Base-by-base conservation (phyloP, 345 rosid species). In the Citropsis articulata region DNA sequence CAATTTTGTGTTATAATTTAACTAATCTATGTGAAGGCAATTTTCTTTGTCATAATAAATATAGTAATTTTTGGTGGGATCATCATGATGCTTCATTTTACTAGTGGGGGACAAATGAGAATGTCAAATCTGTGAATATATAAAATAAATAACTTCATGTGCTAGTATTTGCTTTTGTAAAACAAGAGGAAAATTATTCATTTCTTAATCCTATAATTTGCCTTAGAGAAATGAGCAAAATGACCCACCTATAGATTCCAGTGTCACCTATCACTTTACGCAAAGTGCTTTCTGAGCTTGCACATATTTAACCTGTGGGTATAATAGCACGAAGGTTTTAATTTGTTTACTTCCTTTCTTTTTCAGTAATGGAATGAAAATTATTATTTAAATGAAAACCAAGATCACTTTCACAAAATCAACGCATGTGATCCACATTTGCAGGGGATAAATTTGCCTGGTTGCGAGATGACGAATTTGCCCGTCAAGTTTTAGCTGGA, bases 401-500 rank as follows among this genome's bases (percentile, higher is more conserved):
- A 28, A 61, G 53, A 30, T 22, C 48, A 19, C n/a, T 13, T 61
- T 21, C 45, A 71, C 22, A 48, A 61, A 50, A 42, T 57, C 19
- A 42, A 42, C 48, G 3, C 74, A 69, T 75, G 69, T 75, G 86
- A 68, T 60, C 81, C 12, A 7, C 62, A n/a, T 35, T 30, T 82
- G 82, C 84, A 97, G 98, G 88, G 97, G 99, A 97, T 88, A 94
- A 89, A 84, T 91, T 90, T 84, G 96, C 99, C 16, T 97, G 99
- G 99, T 84, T 94, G 84, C 83, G 98, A 72, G 99, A 97, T 78
- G 99, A 97, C 73, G 98, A 97, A 83, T 97, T 97, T 62, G 99
- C 92, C 60, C 92, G 99, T 40, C 98, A 97, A 86, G 92, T 90
- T 1, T 53, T 97, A 40, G 90, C 98, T 1, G 99, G 98, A 27